Evolutionary conservation across 148 eudicot genomes (phyloP).

Genomic region (Pharnaceum exiguum): DNA sequence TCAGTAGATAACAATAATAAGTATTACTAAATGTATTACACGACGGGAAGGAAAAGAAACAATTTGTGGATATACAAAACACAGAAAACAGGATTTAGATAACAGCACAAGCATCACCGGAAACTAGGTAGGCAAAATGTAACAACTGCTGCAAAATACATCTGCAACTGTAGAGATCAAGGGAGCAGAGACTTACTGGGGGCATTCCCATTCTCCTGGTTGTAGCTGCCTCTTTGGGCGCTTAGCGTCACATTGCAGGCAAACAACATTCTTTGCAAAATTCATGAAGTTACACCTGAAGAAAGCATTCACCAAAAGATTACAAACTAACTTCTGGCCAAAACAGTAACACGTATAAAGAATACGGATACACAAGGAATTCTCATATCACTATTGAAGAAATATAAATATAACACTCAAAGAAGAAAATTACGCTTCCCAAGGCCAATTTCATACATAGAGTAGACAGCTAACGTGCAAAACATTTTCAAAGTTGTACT

Average conservation of each 20-base stretch:
- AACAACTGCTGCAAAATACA: neutral
- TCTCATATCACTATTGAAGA: no score
- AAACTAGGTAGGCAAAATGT: neutral
- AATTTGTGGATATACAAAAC: no score
- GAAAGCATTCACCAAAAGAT: conserved; percentile 11
- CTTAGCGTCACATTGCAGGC: conserved; percentile 94
- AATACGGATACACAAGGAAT: neutral
- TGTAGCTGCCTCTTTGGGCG: conserved; percentile 96
- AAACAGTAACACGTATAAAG: neutral
- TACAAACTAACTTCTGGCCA: neutral
- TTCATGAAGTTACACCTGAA: conserved; percentile 98
- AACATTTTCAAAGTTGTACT: no score
- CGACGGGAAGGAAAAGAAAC: no score
- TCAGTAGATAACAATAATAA: no score
- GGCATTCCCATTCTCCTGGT: conserved; percentile 99
- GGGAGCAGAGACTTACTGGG: conserved; percentile 60
- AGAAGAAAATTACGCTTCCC: no score
- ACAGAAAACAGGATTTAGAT: no score
- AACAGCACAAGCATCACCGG: neutral
- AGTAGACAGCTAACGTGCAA: no score
- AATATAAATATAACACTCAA: no score
- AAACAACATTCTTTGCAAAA: conserved; percentile 86
- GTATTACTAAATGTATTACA: no score
- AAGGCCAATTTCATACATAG: no score
- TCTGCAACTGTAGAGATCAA: neutral